Conservation (phyloP, 2,329 filamentous ascomycete species). For the Byssoonygena ceratinophila region DNA sequence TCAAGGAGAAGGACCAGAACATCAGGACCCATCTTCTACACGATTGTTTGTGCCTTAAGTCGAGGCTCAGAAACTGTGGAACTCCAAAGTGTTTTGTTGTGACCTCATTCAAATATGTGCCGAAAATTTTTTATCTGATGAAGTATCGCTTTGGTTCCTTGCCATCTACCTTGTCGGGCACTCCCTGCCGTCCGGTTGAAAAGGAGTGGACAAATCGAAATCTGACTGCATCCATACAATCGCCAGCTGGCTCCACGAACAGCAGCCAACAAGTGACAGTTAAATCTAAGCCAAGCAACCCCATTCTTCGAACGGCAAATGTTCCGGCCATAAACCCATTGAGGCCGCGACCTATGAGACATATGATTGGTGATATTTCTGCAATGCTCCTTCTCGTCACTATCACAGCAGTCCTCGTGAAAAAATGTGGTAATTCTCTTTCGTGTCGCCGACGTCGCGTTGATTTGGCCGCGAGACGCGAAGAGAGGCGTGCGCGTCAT, state of each 20-base stretch:
- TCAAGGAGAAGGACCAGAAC: constrained; percentile 22
- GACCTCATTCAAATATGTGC: constrained; percentile 23
- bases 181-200: constrained; percentile 11
- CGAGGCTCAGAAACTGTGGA: constrained; percentile 20
- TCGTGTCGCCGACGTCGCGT: constrained; percentile 41
- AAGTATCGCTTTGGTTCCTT: constrained; percentile 23
- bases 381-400: constrained; percentile 37
- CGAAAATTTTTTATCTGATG: constrained; percentile 23
- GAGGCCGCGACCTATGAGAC: constrained; percentile 10
- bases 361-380: constrained; percentile 28
- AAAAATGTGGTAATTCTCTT: constrained; percentile 33
- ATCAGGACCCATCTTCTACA: constrained; percentile 23
- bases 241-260: not conserved
- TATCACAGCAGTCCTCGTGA: constrained; percentile 28
- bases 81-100: constrained; percentile 25
- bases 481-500: constrained; percentile 44
- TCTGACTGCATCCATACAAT: not conserved
- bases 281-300: not conserved
- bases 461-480: constrained; percentile 44
- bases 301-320: not conserved
- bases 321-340: constrained; percentile 5
- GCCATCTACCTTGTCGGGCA: constrained; percentile 16
- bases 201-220: not conserved
- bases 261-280: not conserved
- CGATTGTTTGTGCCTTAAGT: constrained; percentile 21